phyloP scores from a whole-genome alignment of 768 basidiomycete species.

The Cyclocybe aegerita region DNA sequence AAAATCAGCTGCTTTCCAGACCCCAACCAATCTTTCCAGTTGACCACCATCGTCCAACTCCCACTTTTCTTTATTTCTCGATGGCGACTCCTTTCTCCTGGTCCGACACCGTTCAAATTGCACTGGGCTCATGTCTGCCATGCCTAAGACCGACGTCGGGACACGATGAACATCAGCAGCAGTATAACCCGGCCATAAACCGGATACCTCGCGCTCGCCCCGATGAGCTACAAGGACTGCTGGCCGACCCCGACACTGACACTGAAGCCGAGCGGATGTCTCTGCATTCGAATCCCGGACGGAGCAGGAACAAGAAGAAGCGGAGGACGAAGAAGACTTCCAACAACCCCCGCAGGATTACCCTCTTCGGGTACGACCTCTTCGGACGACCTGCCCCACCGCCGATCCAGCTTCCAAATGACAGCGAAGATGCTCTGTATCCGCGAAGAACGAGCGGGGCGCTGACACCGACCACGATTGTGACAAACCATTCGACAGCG shows the following conservation, averaged over 20 bases:
- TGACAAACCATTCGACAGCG: constrained; percentile 18
- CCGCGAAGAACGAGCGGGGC: constrained; percentile 1
- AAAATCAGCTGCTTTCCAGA: no score
- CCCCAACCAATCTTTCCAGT: no score
- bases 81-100: constrained; percentile 51
- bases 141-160: constrained; percentile 41
- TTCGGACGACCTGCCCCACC: constrained; percentile 46
- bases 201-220: constrained; percentile 35
- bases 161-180: constrained; percentile 12
- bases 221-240: constrained; percentile 38
- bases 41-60: no score
- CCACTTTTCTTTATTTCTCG: background rate
- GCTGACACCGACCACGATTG: constrained; percentile 10
- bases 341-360: constrained; percentile 39
- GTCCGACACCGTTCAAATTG: constrained; percentile 59
- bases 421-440: constrained; percentile 38
- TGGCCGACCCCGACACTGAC: constrained; percentile 39
- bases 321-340: constrained; percentile 29
- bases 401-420: constrained; percentile 62
- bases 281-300: constrained; percentile 60
- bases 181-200: constrained; percentile 29
- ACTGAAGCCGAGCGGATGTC: constrained; percentile 64
- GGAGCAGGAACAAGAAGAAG: constrained; percentile 24
- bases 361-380: constrained; percentile 64
- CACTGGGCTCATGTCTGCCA: constrained; percentile 57